phyloP scores from a whole-genome alignment of 2,329 filamentous ascomycete genomes.

The Bipolaris victoriae region DNA sequence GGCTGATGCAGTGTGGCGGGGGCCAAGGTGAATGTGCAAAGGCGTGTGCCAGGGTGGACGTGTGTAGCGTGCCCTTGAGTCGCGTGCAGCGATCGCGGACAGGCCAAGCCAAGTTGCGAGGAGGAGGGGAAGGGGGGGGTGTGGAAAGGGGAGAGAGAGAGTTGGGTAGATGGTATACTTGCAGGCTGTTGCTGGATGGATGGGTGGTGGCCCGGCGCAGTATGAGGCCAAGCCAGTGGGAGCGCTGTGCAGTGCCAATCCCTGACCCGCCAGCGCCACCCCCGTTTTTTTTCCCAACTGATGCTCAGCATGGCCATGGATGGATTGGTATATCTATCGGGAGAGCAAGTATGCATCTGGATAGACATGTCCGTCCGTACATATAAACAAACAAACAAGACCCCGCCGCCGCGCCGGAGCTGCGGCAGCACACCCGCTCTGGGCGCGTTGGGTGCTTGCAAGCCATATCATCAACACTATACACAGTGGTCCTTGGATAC shows the following conservation, averaged over 20 bases:
- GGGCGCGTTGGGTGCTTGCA: too few relatives aligned
- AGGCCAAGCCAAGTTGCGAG: background rate
- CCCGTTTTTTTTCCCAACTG: conserved; percentile 7
- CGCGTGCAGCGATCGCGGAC: background rate
- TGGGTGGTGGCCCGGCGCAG: background rate
- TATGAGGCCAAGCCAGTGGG: conserved; percentile 11
- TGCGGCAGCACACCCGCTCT: too few relatives aligned
- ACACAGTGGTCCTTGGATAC: background rate
- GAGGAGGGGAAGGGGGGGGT: background rate
- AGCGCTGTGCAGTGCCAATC: conserved; percentile 15
- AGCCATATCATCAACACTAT: too few relatives aligned
- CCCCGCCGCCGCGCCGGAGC: too few relatives aligned
- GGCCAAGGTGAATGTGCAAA: background rate
- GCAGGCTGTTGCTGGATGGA: background rate
- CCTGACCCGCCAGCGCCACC: conserved; percentile 1
- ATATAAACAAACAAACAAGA: background rate
- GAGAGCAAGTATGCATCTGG: too few relatives aligned
- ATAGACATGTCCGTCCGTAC: background rate
- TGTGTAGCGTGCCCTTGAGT: background rate
- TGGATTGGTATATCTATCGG: background rate
- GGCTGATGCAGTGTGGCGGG: background rate
- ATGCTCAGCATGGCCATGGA: background rate
- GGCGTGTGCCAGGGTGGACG: background rate
- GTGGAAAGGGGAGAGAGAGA: background rate
- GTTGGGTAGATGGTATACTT: conserved; percentile 1